Evolutionary conservation across 768 basidiomycete genomes (phyloP), one percentile per base, ranked within the genome.

Genomic region (Mycena latifolia): DNA sequence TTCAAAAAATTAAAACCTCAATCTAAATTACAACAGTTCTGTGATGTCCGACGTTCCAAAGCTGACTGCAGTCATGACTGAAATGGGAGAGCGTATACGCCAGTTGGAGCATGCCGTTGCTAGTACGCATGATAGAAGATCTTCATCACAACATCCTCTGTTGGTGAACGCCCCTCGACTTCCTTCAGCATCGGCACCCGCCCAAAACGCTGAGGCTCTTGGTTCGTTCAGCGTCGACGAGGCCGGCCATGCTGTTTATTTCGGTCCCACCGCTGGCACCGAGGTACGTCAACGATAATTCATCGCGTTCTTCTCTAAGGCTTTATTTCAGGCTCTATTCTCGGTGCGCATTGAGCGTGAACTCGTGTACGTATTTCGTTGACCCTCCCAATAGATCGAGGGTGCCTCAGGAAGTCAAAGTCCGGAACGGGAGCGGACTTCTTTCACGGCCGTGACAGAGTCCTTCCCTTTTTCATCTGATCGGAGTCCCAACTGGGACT

Each of bases 251-350:
- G 76, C 80, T 63, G 80, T 85, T 7, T 87, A 85, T 69, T 84
- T 85, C 54, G 86, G 86, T 15, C 82, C 81, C 24, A 80, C 83
- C 17, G 86, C 82, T 5, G 85, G 84, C 7, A 77, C 83, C 6
- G 85, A 87, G 78, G 81, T 82, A 61, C 18, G 11, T 18, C 22
- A 12, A 20, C 7, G 29, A 8, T 12, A 15, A 10, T 52, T 9
- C 11, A 22, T 20, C n/a, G 24, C 41, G 9, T 62, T 25, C 60
- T 43, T 9, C 31, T 20, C 24, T 41, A 28, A 35, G 5, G 12
- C 41, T 53, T 63, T 29, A 22, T 11, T 24, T 25, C 20, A 69
- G 67, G 63, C 67, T 9, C 28, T 69, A 22, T 57, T 65, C 18
- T 65, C 67, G 17, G 63, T 65, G 51, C 45, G 63, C 27, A 22